Evolutionary conservation across 2,329 filamentous ascomycete genomes (phyloP).

Genomic region (Neonectria sp.): DNA sequence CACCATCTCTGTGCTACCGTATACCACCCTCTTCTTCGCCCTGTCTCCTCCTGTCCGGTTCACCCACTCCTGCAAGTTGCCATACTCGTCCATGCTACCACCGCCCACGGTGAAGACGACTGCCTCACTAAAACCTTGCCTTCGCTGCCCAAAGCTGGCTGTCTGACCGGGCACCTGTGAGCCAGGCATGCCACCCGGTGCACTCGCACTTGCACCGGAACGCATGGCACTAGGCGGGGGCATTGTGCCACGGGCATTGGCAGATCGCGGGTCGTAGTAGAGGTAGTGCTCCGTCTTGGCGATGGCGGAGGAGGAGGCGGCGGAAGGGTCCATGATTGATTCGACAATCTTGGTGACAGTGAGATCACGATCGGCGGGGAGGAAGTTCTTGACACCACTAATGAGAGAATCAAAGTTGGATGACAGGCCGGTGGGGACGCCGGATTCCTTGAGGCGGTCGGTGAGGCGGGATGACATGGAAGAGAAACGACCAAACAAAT

Average conservation of each 20-base stretch:
- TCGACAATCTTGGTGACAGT: conserved; percentile 99
- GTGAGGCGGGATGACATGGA: conserved; percentile 93
- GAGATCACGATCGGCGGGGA: conserved; percentile 95
- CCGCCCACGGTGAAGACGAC: conserved; percentile 97
- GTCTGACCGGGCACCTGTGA: conserved; percentile 73
- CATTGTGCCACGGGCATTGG: conserved; percentile 93
- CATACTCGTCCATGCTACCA: conserved; percentile 99
- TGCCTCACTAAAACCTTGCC: conserved; percentile 91
- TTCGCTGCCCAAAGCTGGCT: conserved; percentile 90
- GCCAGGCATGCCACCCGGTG: conserved; percentile 67
- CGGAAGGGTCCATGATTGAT: conserved; percentile 95
- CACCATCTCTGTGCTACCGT: conserved; percentile 90
- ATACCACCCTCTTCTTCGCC: conserved; percentile 86
- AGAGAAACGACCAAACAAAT: conserved; percentile 94
- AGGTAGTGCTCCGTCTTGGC: conserved; percentile 97
- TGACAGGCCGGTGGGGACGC: conserved; percentile 77
- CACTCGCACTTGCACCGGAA: conserved; percentile 56
- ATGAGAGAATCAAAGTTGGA: conserved; percentile 95
- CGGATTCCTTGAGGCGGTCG: conserved; percentile 92
- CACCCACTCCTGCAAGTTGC: conserved; percentile 97
- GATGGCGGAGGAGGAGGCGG: conserved; percentile 91
- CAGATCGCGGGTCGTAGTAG: conserved; percentile 95
- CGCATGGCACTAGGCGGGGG: conserved; percentile 80
- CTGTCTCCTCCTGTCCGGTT: conserved; percentile 79
- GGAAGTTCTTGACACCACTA: conserved; percentile 96